Base-by-base conservation (phyloP, 768 basidiomycete species). In the Strobilomyces echinocephalus region DNA sequence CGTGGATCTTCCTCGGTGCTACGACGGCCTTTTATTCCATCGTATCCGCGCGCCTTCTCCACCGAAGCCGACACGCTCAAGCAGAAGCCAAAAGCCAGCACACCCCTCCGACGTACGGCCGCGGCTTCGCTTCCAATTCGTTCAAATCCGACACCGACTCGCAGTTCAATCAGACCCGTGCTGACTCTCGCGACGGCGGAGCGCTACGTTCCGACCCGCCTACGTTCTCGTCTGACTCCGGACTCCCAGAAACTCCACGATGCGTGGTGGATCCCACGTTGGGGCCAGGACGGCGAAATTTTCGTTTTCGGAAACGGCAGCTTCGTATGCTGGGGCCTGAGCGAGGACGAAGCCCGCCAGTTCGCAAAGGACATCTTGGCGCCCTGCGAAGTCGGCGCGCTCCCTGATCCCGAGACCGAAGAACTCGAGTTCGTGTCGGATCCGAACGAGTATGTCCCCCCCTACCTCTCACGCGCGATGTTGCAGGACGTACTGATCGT, bases 371-470 rank as follows among this genome's bases (percentile, higher is more conserved):
- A 88, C 48, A 76, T 93, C 30, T 74, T 91, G 43, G 69, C 71
- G 36, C 76, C 72, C 21, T 79, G 84, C 26, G 83, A 91, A 65
- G 74, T 92, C 9, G 80, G 77, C 4, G 75, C 80, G 4, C 73
- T 94, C 50, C 75, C 67, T 26, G 86, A 86, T 49, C 74, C 81
- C 16, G 93, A 94, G 73, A 88, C 88, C 12, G 93, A 94, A 63
- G 93, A 94, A 61, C 76, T 97, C 46, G 94, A 97, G 65, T 95
- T 94, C 69, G 90, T 94, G 12, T 84, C 87, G 26, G 94, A 97
- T 70, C 89, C 90, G 35, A 85, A 76, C 49, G 91, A 95, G 93
- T 95, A 72, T 18, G 57, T 1, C 8, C 8, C 3, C 26, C n/a
- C 0, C 5, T 33, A 24, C 24, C 24, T 24, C 24, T 24, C 24